These are phyloP conservation scores for Serendipita sp. DNA, from an alignment of 768 basidiomycete genomes.

Conservation along the genomic window DNA sequence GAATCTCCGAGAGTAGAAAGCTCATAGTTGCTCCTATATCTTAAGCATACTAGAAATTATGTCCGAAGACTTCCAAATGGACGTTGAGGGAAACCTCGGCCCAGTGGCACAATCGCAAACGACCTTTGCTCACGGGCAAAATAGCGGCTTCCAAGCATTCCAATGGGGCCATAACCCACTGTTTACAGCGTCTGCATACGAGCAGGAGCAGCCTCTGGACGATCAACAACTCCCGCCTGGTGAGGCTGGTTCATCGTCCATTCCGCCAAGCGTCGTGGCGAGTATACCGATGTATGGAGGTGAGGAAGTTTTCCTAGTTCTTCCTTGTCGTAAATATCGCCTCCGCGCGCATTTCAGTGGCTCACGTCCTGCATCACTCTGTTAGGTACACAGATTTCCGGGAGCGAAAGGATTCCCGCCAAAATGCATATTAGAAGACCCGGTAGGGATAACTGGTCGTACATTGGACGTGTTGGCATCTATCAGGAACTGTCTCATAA, in stretches of 20 bases:
- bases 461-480: constrained; percentile 62
- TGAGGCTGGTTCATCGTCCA: neutral
- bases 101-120: neutral
- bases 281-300: neutral
- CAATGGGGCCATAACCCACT: neutral
- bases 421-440: constrained; percentile 72
- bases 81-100: neutral
- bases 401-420: constrained; percentile 63
- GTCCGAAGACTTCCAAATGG: constrained; percentile 3
- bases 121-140: neutral
- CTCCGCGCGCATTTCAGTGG: neutral
- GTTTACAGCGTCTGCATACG: neutral
- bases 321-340: neutral
- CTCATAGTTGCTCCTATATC: no score
- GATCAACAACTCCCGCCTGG: neutral
- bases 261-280: neutral
- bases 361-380: neutral
- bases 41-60: neutral
- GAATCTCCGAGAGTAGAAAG: no score
- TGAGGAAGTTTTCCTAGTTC: neutral
- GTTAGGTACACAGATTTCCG: neutral
- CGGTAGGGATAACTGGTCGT: constrained; percentile 66
- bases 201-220: neutral
- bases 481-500: constrained; percentile 61
- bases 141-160: neutral